A percentile compares a stretch with the other conserved stretches of the same genome.
These are phyloP conservation scores for Metschnikowia cerradonensis DNA, from an alignment of 805 yeast species.

Conservation along the genomic window DNA sequence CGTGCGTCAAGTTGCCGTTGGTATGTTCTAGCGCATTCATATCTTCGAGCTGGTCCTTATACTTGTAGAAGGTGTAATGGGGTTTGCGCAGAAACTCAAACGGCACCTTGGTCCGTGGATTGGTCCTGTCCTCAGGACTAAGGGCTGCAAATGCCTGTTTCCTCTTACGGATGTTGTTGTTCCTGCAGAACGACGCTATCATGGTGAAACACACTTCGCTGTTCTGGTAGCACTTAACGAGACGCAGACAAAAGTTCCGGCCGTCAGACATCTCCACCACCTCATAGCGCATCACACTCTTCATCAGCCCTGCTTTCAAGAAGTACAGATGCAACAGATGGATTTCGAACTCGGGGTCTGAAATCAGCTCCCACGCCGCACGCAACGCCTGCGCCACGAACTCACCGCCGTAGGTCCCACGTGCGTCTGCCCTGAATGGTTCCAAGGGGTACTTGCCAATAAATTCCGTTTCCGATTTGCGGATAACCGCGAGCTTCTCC, in stretches of 20 bases:
- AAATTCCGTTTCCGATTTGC: constrained; percentile 13
- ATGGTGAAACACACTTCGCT: constrained; percentile 20
- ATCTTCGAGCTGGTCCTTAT: constrained; percentile 12
- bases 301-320: constrained; percentile 23
- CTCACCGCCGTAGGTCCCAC: constrained; percentile 32
- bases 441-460: constrained; percentile 26
- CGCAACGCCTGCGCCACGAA: constrained; percentile 23
- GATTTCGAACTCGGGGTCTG: constrained; percentile 21
- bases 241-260: constrained; percentile 22
- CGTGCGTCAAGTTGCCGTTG: constrained; percentile 26
- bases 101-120: constrained; percentile 17
- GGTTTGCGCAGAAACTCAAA: constrained; percentile 22
- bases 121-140: constrained; percentile 11
- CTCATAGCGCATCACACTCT: constrained; percentile 24
- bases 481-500: constrained; percentile 17
- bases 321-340: constrained; percentile 29
- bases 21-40: constrained; percentile 23
- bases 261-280: constrained; percentile 22
- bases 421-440: constrained; percentile 17
- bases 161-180: constrained; percentile 15
- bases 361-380: constrained; percentile 27
- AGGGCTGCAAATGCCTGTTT: constrained; percentile 10
- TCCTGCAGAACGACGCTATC: constrained; percentile 22
- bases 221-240: constrained; percentile 23
- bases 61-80: constrained; percentile 19